Conservation (phyloP, 2,329 filamentous ascomycete species). For the Arachnopeziza araneosa region DNA sequence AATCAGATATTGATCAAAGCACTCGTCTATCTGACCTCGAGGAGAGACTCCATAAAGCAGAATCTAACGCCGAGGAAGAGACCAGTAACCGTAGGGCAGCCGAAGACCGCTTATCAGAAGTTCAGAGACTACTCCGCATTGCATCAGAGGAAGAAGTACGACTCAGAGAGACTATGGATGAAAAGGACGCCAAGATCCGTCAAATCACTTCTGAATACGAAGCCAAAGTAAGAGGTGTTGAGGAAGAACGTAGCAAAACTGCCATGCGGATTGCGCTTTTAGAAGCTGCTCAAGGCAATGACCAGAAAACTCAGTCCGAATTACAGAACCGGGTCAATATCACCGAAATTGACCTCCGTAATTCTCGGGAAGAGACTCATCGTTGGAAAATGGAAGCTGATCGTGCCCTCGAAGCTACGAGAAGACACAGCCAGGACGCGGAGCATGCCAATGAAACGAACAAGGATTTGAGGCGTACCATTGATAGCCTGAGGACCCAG, state of each 20-base stretch:
- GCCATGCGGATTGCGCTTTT: conserved; percentile 60
- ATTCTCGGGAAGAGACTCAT: conserved; percentile 50
- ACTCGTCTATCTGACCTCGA: conserved; percentile 52
- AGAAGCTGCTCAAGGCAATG: conserved; percentile 58
- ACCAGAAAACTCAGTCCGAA: conserved; percentile 49
- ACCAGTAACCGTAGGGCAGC: conserved; percentile 56
- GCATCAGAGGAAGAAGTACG: conserved; percentile 68
- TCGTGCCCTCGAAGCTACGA: conserved; percentile 56
- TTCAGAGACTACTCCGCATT: conserved; percentile 63
- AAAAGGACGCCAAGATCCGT: conserved; percentile 63
- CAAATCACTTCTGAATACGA: conserved; percentile 64
- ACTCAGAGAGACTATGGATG: conserved; percentile 60
- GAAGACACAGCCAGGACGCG: conserved; percentile 54
- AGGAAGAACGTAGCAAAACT: conserved; percentile 49
- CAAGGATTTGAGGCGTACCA: conserved; percentile 66
- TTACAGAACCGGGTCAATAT: conserved; percentile 49
- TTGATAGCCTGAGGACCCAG: conserved; percentile 69
- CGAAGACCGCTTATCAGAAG: conserved; percentile 67
- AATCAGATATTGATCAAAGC: conserved; percentile 44
- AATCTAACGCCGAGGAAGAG: conserved; percentile 60
- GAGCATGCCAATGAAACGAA: conserved; percentile 55
- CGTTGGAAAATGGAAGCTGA: conserved; percentile 60
- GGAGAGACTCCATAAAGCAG: conserved; percentile 57
- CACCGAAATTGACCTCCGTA: conserved; percentile 50
- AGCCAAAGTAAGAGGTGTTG: conserved; percentile 55